Evolutionary conservation across 352 stramenopile species (phyloP), one percentile per base, ranked within the genome.

Genomic region (Globisporangium splendens): DNA sequence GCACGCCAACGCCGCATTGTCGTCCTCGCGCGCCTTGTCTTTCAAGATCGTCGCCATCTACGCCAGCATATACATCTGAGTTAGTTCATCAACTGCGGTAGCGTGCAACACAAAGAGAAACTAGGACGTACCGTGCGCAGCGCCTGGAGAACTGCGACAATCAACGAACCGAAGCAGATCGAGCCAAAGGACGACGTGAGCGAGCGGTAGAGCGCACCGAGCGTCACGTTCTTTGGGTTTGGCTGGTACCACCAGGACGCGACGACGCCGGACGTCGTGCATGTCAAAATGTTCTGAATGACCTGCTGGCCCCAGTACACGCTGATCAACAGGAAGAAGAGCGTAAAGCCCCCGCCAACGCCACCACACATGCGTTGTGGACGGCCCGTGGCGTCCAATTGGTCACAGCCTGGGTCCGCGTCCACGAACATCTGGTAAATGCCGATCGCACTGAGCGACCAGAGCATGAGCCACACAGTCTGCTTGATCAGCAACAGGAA

Each of bases 301-400:
- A 93, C 82, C 57, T 93, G 83, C 54, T 93, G 83, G 17, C 85
- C 85, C 83, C 83, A 95, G 64, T 91, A 95, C 7, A 95, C 66
- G 59, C 77, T 90, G 50, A 92, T 68, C 21, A 95, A 77, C 75
- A 93, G 73, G 66, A 89, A 89, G 51, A 95, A 95, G 35, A 93
- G 48, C 54, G 76, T 65, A 13, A 85, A 62, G 35, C 81, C 85
- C 12, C 77, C 81, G 21, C 70, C 73, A 0, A 77, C 47, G 18
- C 83, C 85, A 8, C 86, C 83, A 48, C 85, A 95, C 10, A 88
- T 61, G 21, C 81, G 69, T 39, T 68, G 14, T 17, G 46, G 49
- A 15, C 24, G 18, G 22, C 68, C 50, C 7, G 55, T 41, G 8
- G 71, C 62, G 43, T 87, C 57, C 15, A 77, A 50, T 18, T 79